Evolutionary conservation across 441 rosid species (phyloP).

Genomic region (Adansonia rubrostipa): DNA sequence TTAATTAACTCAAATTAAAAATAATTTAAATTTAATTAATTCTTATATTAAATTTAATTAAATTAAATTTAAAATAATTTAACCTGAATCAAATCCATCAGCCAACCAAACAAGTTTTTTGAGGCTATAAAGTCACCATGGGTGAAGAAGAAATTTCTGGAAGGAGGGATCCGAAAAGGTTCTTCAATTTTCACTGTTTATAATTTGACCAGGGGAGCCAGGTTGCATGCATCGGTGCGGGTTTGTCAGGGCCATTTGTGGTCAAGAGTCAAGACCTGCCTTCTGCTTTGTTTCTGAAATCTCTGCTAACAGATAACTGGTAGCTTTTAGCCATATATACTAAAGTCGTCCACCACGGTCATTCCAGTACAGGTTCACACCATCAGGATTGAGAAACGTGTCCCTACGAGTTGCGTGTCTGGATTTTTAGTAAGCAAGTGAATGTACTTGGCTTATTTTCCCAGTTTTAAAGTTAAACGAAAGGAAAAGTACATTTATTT

Average conservation of each 20-base stretch:
- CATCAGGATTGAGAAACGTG: not conserved
- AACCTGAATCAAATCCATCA: too few relatives aligned
- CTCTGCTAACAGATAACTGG: not conserved
- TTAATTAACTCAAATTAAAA: too few relatives aligned
- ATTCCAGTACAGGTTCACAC: not conserved
- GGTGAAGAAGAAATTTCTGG: too few relatives aligned
- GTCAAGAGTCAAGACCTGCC: slow-evolving; percentile 27
- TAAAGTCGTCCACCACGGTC: not conserved
- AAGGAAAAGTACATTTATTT: not conserved
- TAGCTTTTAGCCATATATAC: not conserved
- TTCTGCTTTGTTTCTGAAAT: not conserved
- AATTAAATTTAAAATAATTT: too few relatives aligned
- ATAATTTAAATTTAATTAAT: too few relatives aligned
- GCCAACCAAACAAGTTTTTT: too few relatives aligned
- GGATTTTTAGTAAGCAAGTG: not conserved
- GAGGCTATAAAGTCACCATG: too few relatives aligned
- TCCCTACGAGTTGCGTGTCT: not conserved
- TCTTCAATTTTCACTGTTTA: slow-evolving; percentile 16
- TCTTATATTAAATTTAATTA: too few relatives aligned
- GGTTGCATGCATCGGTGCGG: not conserved
- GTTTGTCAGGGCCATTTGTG: not conserved
- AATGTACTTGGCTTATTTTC: not conserved
- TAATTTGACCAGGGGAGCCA: slow-evolving; percentile 15
- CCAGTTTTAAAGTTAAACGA: not conserved
- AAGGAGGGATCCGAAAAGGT: not conserved